phyloP scores from a whole-genome alignment of 169 alveolate genomes.

The Eimeria tenella region DNA sequence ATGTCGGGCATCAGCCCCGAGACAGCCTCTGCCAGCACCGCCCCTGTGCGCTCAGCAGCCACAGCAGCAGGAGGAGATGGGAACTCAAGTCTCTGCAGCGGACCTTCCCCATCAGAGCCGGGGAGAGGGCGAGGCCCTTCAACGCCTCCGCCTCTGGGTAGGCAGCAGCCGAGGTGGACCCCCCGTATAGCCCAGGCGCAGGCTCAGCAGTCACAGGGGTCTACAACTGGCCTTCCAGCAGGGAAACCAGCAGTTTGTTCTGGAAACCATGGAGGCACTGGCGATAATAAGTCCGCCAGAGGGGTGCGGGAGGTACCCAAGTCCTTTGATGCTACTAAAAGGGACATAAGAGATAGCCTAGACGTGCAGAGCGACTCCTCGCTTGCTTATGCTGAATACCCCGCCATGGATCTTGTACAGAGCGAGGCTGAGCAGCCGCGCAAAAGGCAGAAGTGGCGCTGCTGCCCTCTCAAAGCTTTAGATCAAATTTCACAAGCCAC shows the following conservation, averaged over 20 bases:
- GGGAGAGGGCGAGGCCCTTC: background rate
- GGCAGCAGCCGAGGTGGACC: background rate
- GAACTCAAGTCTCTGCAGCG: constrained; percentile 21
- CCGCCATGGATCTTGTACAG: background rate
- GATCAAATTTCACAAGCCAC: constrained; percentile 8
- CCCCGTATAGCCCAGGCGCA: too few relatives aligned
- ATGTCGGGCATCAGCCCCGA: constrained; percentile 49
- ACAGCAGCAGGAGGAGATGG: background rate
- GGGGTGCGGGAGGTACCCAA: background rate
- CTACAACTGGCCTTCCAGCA: too few relatives aligned
- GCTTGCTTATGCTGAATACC: constrained; percentile 11
- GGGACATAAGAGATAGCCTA: background rate
- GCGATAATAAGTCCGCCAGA: too few relatives aligned
- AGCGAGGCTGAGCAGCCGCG: constrained; percentile 26
- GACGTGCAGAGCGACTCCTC: constrained; percentile 37
- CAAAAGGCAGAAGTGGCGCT: background rate
- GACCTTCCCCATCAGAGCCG: constrained; percentile 50
- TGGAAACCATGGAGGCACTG: too few relatives aligned
- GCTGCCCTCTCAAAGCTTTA: background rate
- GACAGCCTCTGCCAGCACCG: constrained; percentile 8
- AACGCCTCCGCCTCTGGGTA: background rate
- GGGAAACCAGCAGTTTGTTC: too few relatives aligned
- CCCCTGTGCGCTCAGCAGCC: constrained; percentile 25
- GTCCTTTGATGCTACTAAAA: background rate
- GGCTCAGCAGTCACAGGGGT: too few relatives aligned